Conservation (phyloP, 352 stramenopile genomes). For the Thalassiosira mediterranea region DNA sequence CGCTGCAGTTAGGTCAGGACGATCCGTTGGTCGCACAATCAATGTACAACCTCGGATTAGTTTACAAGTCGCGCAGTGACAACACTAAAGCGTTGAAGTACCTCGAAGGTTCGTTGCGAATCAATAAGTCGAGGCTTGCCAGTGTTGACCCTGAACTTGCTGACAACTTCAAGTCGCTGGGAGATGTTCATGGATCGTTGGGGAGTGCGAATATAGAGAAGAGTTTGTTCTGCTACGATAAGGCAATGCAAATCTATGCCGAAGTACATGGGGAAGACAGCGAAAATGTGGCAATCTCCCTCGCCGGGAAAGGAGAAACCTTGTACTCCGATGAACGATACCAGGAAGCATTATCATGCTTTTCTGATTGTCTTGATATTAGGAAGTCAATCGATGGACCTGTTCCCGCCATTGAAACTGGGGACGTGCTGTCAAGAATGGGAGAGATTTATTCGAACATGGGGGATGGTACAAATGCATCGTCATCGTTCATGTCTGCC, state of each 20-base stretch:
- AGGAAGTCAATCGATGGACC: constrained; percentile 45
- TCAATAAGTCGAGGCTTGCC: constrained; percentile 49
- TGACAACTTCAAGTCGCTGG: constrained; percentile 60
- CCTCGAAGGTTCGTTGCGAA: constrained; percentile 57
- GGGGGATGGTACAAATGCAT: constrained; percentile 52
- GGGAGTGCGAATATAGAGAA: constrained; percentile 40
- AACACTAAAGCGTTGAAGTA: constrained; percentile 56
- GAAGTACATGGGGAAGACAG: constrained; percentile 45
- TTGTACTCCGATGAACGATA: constrained; percentile 47
- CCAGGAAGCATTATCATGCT: constrained; percentile 47
- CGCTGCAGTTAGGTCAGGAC: constrained; percentile 60
- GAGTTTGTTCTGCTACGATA: constrained; percentile 62
- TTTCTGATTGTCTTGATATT: constrained; percentile 55
- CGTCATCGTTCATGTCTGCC: constrained; percentile 55
- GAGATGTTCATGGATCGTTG: constrained; percentile 52
- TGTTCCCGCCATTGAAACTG: constrained; percentile 44
- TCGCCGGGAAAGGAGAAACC: constrained; percentile 52
- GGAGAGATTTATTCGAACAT: constrained; percentile 53
- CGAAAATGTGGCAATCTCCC: constrained; percentile 49
- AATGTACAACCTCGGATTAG: constrained; percentile 52
- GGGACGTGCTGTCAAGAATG: constrained; percentile 49
- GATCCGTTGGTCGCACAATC: constrained; percentile 56
- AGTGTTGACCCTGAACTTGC: constrained; percentile 39
- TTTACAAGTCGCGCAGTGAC: constrained; percentile 49
- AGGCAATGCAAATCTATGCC: constrained; percentile 54